Conservation (phyloP, 805 yeast genomes). For the Yamadazyma laniorum region DNA sequence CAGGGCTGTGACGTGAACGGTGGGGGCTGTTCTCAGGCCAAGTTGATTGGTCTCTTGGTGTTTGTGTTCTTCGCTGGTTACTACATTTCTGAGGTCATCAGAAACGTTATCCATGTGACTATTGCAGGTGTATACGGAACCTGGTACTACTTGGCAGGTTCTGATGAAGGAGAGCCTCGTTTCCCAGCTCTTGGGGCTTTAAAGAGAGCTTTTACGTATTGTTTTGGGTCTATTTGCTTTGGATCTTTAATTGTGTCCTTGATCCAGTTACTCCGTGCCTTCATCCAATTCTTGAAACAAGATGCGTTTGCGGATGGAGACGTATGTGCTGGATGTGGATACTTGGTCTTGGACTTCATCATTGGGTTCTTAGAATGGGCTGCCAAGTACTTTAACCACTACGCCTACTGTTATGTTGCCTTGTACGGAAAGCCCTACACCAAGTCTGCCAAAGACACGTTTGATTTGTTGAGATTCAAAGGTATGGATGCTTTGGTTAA, state of each 20-base stretch:
- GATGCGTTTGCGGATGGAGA: conserved; percentile 52
- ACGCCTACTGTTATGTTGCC: conserved; percentile 84
- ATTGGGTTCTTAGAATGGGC: conserved; percentile 73
- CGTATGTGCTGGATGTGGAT: conserved; percentile 50
- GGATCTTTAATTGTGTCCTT: conserved; percentile 75
- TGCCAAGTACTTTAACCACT: conserved; percentile 82
- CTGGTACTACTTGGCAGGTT: conserved; percentile 80
- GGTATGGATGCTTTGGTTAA: conserved; percentile 84
- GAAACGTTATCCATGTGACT: conserved; percentile 76
- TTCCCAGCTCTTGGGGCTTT: conserved; percentile 82
- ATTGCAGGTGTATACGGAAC: conserved; percentile 85
- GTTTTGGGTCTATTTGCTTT: conserved; percentile 87
- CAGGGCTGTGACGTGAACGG: conserved; percentile 56
- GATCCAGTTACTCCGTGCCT: conserved; percentile 62
- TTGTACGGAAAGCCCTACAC: conserved; percentile 80
- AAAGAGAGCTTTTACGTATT: conserved; percentile 74
- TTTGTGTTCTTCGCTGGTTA: conserved; percentile 81
- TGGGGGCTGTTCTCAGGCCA: conserved; percentile 52
- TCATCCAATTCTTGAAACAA: conserved; percentile 51
- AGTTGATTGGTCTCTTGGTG: conserved; percentile 66
- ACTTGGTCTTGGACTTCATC: conserved; percentile 55
- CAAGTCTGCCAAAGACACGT: conserved; percentile 76
- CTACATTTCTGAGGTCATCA: conserved; percentile 77
- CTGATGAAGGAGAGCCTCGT: conserved; percentile 76
- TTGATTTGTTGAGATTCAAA: conserved; percentile 70